These are phyloP conservation scores for Dothideomycetidae sp. DNA, from an alignment of 2,329 filamentous ascomycete species.

Conservation along the genomic window DNA sequence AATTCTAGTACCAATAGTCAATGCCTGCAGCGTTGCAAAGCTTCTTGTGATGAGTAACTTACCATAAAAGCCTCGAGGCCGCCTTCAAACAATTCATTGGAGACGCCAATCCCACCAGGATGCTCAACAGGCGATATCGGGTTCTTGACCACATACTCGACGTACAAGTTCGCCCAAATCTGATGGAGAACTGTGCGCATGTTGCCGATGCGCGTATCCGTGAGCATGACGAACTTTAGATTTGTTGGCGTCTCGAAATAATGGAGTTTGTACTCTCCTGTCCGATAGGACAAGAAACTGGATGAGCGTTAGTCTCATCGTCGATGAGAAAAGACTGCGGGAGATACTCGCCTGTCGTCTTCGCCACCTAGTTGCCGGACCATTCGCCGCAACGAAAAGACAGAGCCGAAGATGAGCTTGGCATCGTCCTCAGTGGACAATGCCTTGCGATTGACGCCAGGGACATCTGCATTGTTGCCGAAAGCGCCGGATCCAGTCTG, in stretches of 20 bases:
- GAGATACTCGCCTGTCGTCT: slow-evolving; percentile 61
- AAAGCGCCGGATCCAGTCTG: slow-evolving; percentile 34
- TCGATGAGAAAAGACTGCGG: not conserved
- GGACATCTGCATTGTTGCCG: slow-evolving; percentile 27
- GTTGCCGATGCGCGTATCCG: slow-evolving; percentile 74
- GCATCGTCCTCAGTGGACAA: slow-evolving; percentile 63
- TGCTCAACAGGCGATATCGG: slow-evolving; percentile 48
- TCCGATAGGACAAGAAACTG: slow-evolving; percentile 86
- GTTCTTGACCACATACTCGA: slow-evolving; percentile 71
- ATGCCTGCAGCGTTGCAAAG: not conserved
- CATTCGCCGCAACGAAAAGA: slow-evolving; percentile 95
- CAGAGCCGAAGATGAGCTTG: slow-evolving; percentile 91
- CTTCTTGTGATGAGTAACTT: slow-evolving; percentile 9
- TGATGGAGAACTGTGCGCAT: slow-evolving; percentile 92
- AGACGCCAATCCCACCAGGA: slow-evolving; percentile 45
- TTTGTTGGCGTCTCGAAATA: slow-evolving; percentile 97
- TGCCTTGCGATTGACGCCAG: slow-evolving; percentile 22
- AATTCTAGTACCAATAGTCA: slow-evolving; percentile 1
- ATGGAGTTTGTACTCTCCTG: slow-evolving; percentile 91
- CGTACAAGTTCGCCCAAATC: slow-evolving; percentile 96
- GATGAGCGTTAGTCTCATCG: slow-evolving; percentile 13
- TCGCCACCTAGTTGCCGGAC: slow-evolving; percentile 85
- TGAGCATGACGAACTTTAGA: slow-evolving; percentile 92
- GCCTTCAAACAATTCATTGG: slow-evolving; percentile 51
- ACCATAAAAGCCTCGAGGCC: slow-evolving; percentile 65